Evolutionary conservation across 805 yeast species (phyloP), one percentile per base, ranked within the genome.

Genomic region (Yarrowia yakushimensis): DNA sequence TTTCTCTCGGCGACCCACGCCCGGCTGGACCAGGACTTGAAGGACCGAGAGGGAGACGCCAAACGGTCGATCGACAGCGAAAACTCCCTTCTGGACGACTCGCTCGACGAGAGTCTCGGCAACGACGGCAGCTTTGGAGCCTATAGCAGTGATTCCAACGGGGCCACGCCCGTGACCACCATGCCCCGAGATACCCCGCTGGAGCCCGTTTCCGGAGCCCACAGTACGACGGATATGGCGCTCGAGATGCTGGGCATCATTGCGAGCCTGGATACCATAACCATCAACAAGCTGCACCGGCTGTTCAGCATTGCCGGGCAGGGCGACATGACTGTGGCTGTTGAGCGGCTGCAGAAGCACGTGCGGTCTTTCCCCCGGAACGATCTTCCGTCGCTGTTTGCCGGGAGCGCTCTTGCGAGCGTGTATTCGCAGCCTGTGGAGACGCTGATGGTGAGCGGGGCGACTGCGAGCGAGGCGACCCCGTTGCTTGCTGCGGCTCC

Each of bases 161-260:
- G 43, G 0, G 34, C 42, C 4, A 52, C 59, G 6, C 59, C 59
- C 31, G 37, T 52, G 15, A 52, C 59, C 4, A 52, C 59, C 10
- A 25, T 52, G n/a, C 59, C 59, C 10, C 9, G 59, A n/a, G 59
- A 52, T 36, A 50, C 41, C 41, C 37, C 4, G 15, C 13, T 10
- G 41, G 41, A 33, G n/a, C 41, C n/a, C 8, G 11, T 5, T 17
- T 22, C 22, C 8, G 59, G 59, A 5, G 43, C 13, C 13, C 31
- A 18, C 33, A 52, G 13, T 9, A 52, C 34, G 25, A 52, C 59
- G 2, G 59, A 52, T 13, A 25, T 25, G 31, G 59, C 43, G 8
- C 25, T 52, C 15, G 59, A 52, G 25, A 52, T 52, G 59, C 43
- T 52, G 22, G 36, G 43, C 25, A 52, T 52, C 25, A 52, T 52